Base-by-base conservation (phyloP, 768 basidiomycete species). In the Hemileccinum impolitum region DNA sequence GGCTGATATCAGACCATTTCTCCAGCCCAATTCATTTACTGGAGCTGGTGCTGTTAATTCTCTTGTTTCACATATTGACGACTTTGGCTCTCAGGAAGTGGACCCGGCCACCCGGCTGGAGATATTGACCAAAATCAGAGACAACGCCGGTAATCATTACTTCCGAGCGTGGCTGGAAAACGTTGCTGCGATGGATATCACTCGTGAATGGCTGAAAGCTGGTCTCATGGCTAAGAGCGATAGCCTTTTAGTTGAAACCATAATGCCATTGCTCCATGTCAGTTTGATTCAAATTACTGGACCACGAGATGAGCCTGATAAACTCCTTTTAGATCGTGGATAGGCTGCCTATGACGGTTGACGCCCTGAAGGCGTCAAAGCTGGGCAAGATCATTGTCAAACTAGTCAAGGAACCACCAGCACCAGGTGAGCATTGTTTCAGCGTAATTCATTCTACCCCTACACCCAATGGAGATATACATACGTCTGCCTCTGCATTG, bases 261-360 rank as follows among this genome's bases (percentile, higher is more conserved):
- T 85, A 48, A 93, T 91, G 90, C 90, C 90, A 28, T 72, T 92
- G 57, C 72, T 93, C 43, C 88, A 91, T 71, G 90, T 92, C 70
- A 75, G 90, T 81, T 57, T 46, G n/a, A 57, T 52, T 47, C 45
- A 39, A 51, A 31, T 45, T 48, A 13, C 23, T 34, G 39, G 34
- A 45, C 34, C 39, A n/a, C 21, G 31, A 42, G 32, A 56, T 47
- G 48, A 39, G 48, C 54, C 57, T 65, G 50, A 59, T 58, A 50
- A 47, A 25, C 13, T 31, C 36, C 41, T 39, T 50, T 48, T 56
- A 70, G 90, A 84, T 93, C 56, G 83, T 91, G 61, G 90, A 92
- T 68, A 84, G 90, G 46, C 70, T 93, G 46, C 90, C 90, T 6
- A 71, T 92, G 63, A 81, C 81, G 8, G 63, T 90, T 15, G 82